Evolutionary conservation across 768 basidiomycete genomes (phyloP), one percentile per base, ranked within the genome.

Genomic region (Calocera viscosa): DNA sequence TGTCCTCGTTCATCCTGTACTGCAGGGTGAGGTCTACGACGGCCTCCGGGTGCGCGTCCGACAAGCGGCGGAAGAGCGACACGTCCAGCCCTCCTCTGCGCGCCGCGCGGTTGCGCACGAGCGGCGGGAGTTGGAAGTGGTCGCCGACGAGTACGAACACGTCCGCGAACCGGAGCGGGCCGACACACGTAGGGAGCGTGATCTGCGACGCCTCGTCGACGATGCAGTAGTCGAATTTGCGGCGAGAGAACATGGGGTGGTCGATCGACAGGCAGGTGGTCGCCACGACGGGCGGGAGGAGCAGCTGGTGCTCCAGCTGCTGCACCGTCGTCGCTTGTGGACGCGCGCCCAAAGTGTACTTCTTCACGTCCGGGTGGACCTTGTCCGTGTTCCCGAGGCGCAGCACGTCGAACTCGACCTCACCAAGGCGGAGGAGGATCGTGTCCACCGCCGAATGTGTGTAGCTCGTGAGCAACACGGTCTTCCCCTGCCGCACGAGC

Each of bases 401-500:
- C 71, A 99, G 75, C 49, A 98, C 88, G 22, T 81, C 78, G 73
- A 91, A 88, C 38, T 86, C 86, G 11, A 72, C 77, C 67, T 82
- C 82, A 68, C 82, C 78, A 67, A 97, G 75, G 76, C 96, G 97
- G 72, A 88, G 77, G 72, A 99, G 72, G 72, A 98, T 95, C n/a
- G 88, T 97, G 71, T 99, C 96, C 53, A 99, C 96, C 0, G 96
- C 95, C 16, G 94, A 96, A 78, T 99, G 96, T 1, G 96, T 99
- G 75, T 97, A 96, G 49, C 90, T 91, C 7, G 90, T 90, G 68
- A 98, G 76, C 28, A 99, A 77, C 3, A 98, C 90, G 0, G 84
- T 90, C 80, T 96, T 94, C 7, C 91, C 91, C 77, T 85, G 79
- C 40, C 76, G 81, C 1, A 94, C 91, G 16, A 98, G 77, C 63